Percentiles rank a stretch among this genome's conserved stretches.
These are phyloP conservation scores for Metarhizium rileyi DNA, from an alignment of 2,329 filamentous ascomycete species.

Conservation along the genomic window DNA sequence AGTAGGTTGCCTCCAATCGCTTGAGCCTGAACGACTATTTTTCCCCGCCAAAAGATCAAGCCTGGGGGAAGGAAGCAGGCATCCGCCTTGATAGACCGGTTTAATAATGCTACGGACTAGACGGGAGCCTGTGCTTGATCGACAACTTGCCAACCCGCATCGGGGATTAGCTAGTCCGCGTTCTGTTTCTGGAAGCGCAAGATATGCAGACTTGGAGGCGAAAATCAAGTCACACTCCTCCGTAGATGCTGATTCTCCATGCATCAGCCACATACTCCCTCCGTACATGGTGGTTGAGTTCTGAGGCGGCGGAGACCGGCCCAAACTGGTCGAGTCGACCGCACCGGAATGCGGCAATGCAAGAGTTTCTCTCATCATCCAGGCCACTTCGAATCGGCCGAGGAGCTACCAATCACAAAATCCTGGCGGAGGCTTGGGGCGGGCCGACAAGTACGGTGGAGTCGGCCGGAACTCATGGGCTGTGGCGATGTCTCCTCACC, in stretches of 20 bases:
- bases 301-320: not conserved
- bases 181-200: constrained; percentile 29
- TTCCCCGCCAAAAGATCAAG: too few relatives aligned
- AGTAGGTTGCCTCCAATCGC: not conserved
- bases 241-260: constrained; percentile 9
- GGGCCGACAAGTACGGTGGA: not conserved
- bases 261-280: constrained; percentile 6
- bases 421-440: not conserved
- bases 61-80: too few relatives aligned
- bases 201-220: constrained; percentile 24
- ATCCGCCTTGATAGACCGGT: not conserved
- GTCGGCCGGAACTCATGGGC: not conserved
- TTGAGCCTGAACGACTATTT: too few relatives aligned
- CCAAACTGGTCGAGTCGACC: not conserved
- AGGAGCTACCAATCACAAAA: constrained; percentile 27
- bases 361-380: constrained; percentile 26
- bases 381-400: constrained; percentile 39
- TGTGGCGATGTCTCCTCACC: constrained; percentile 22
- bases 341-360: not conserved
- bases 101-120: not conserved
- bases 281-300: constrained; percentile 2
- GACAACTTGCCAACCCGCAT: constrained; percentile 31
- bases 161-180: constrained; percentile 32
- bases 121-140: too few relatives aligned
- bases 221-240: constrained; percentile 32